A percentile compares a stretch with the other conserved stretches of the same genome.
phyloP scores from a whole-genome alignment of 805 yeast species.

The Candida morakotiae region DNA sequence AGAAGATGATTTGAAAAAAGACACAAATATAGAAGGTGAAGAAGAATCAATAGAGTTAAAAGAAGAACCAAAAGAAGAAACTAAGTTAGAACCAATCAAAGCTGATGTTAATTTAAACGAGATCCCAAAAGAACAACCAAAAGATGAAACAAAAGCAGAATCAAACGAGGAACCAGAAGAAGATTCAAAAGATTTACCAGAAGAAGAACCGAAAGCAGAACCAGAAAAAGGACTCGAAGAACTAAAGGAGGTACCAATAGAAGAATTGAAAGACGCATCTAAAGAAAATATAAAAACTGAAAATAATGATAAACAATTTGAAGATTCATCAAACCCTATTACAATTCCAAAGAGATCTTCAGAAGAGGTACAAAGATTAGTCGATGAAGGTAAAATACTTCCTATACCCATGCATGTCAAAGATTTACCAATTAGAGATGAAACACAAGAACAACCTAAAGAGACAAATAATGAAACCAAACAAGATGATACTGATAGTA shows the following conservation, averaged over 20 bases:
- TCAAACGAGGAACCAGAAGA: constrained; percentile 1
- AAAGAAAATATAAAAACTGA: neutral
- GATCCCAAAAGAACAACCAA: constrained; percentile 2
- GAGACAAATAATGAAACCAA: neutral
- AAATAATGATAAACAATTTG: constrained; percentile 1
- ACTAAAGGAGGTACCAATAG: neutral
- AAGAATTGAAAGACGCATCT: constrained; percentile 6
- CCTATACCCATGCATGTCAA: constrained; percentile 60
- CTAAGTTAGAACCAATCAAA: no score
- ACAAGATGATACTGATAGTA: neutral
- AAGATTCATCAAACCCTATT: no score
- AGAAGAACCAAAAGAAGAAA: constrained; percentile 3
- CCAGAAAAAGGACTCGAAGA: constrained; percentile 1
- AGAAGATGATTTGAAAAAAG: constrained; percentile 9
- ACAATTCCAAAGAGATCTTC: neutral
- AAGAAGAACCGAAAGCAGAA: constrained; percentile 1
- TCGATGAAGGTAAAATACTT: constrained; percentile 47
- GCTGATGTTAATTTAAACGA: neutral
- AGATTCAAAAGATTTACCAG: neutral
- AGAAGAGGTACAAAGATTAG: neutral
- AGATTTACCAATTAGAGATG: neutral
- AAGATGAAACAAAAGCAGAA: constrained; percentile 4
- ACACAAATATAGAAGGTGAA: constrained; percentile 3
- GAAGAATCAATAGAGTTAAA: constrained; percentile 2
- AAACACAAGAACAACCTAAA: neutral